Evolutionary conservation across 169 alveolate species (phyloP).

Genomic region (Plasmodium coatneyi): DNA sequence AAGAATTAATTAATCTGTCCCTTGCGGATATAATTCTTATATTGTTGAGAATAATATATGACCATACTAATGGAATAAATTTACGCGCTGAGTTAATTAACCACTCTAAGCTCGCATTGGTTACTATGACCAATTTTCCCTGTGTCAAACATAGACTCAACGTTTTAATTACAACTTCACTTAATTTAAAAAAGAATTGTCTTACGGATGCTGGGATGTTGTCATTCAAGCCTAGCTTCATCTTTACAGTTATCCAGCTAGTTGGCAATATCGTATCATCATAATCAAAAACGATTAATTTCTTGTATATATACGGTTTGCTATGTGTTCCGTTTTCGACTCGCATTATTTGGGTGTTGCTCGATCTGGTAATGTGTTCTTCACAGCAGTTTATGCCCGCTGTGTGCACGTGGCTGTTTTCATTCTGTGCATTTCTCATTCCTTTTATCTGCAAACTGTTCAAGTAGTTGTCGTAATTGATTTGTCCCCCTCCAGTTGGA

Average conservation of each 20-base stretch:
- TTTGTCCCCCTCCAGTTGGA: not conserved
- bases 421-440: constrained; percentile 18
- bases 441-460: not conserved
- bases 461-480: not conserved
- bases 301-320: constrained; percentile 72
- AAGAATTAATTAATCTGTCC: constrained; percentile 85
- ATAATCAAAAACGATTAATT: constrained; percentile 87
- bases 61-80: constrained; percentile 84
- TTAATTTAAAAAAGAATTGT: constrained; percentile 81
- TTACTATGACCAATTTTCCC: constrained; percentile 86
- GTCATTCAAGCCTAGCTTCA: constrained; percentile 72
- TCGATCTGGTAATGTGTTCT: not conserved
- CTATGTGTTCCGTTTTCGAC: not conserved
- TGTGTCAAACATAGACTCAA: constrained; percentile 77
- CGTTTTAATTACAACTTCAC: constrained; percentile 81
- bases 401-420: not conserved
- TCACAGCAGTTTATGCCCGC: not conserved
- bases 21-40: constrained; percentile 89
- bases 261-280: constrained; percentile 91
- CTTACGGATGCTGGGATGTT: constrained; percentile 74
- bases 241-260: constrained; percentile 83
- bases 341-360: not conserved
- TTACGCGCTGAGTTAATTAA: constrained; percentile 84
- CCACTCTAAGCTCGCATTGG: constrained; percentile 91
- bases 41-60: constrained; percentile 81